Evolutionary conservation across 2,329 filamentous ascomycete genomes (phyloP).

Genomic region (Pseudocercospora eumusae): DNA sequence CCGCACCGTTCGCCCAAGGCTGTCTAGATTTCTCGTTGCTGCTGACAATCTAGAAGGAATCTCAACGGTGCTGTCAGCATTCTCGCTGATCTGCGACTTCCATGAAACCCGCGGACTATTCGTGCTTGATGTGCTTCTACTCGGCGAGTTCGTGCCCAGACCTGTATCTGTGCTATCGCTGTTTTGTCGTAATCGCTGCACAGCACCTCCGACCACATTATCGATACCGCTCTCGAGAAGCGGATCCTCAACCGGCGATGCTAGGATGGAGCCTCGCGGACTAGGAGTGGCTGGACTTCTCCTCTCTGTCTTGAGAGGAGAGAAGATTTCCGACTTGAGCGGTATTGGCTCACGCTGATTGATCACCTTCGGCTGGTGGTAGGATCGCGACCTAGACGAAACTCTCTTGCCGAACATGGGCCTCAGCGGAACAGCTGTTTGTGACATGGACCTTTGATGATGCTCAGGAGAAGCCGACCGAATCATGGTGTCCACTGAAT

Average conservation of each 20-base stretch:
- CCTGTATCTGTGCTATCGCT: constrained; percentile 19
- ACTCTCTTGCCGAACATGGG: constrained; percentile 31
- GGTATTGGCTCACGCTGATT: constrained; percentile 36
- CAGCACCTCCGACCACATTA: constrained; percentile 17
- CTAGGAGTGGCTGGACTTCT: constrained; percentile 21
- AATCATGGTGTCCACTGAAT: constrained; percentile 21
- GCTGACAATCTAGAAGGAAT: constrained; percentile 11
- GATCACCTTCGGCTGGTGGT: constrained; percentile 37
- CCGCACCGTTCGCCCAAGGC: constrained; percentile 29
- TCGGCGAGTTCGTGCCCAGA: constrained; percentile 15
- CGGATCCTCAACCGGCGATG: constrained; percentile 27
- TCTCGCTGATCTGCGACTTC: constrained; percentile 22
- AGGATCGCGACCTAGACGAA: constrained; percentile 35
- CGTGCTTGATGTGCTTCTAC: constrained; percentile 18
- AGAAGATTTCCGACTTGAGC: constrained; percentile 40
- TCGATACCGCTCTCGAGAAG: constrained; percentile 14
- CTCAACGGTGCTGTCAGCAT: constrained; percentile 26
- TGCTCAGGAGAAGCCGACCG: constrained; percentile 19
- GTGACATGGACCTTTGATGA: constrained; percentile 31
- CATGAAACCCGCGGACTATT: constrained; percentile 18
- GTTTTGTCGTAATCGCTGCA: constrained; percentile 19
- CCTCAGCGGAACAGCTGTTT: constrained; percentile 34
- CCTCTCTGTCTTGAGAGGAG: constrained; percentile 37
- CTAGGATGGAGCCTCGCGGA: constrained; percentile 21
- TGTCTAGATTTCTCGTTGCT: constrained; percentile 18